A percentile compares a stretch with the other conserved stretches of the same genome.
Conservation (phyloP, 2,329 filamentous ascomycete genomes). For the Colletotrichum endophyticum region DNA sequence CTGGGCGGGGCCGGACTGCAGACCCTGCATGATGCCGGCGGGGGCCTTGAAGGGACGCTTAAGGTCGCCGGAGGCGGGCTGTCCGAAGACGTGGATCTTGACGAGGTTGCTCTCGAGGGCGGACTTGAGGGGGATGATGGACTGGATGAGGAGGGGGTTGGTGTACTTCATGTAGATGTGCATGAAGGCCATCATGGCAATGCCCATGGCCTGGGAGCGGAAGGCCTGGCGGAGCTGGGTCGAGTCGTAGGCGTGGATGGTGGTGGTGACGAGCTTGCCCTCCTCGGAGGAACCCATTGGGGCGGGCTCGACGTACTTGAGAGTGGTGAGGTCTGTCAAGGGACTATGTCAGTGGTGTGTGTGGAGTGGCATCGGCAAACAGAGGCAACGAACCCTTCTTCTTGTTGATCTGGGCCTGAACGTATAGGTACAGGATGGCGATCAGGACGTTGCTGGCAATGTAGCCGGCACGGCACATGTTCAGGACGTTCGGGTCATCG, state of each 20-base stretch:
- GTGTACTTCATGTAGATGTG: slow-evolving; percentile 99
- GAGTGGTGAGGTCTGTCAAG: slow-evolving; percentile 83
- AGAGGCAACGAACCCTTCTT: slow-evolving; percentile 81
- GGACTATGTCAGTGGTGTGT: neutral
- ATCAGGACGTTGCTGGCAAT: slow-evolving; percentile 79
- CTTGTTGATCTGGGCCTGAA: slow-evolving; percentile 84
- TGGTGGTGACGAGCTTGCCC: slow-evolving; percentile 95
- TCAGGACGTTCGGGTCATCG: slow-evolving; percentile 74
- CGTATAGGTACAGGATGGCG: slow-evolving; percentile 81
- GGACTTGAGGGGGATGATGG: slow-evolving; percentile 95
- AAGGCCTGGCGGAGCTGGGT: slow-evolving; percentile 83
- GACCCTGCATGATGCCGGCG: slow-evolving; percentile 81
- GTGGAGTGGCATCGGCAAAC: neutral
- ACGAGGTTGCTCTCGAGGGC: slow-evolving; percentile 94
- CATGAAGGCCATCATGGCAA: slow-evolving; percentile 99
- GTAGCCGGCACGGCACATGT: slow-evolving; percentile 60
- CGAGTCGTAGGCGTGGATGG: slow-evolving; percentile 92
- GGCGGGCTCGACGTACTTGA: slow-evolving; percentile 98
- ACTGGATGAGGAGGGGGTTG: slow-evolving; percentile 98
- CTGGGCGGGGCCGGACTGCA: slow-evolving; percentile 77
- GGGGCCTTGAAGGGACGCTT: slow-evolving; percentile 94
- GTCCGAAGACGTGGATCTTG: slow-evolving; percentile 92
- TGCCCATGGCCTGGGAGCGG: slow-evolving; percentile 92
- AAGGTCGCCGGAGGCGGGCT: slow-evolving; percentile 86
- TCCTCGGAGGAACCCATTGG: slow-evolving; percentile 93